These are phyloP conservation scores for Datisca glomerata DNA, from an alignment of 306 rosid species.

Conservation along the genomic window DNA sequence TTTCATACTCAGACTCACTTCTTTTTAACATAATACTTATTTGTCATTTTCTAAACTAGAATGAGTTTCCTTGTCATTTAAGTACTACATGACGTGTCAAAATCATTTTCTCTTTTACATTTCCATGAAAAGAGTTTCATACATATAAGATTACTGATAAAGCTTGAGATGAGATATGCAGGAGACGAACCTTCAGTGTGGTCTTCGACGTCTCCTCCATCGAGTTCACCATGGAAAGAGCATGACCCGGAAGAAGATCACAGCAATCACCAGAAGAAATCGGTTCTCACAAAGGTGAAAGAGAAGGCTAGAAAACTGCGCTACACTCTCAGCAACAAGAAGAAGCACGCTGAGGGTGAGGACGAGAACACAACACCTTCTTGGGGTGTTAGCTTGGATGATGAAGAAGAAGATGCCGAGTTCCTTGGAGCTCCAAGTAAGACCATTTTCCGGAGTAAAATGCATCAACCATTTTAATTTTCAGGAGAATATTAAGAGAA, in stretches of 20 bases:
- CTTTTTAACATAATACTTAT: no score
- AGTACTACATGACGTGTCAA: no score
- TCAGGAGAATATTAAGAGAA: no score
- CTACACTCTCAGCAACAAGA: slow-evolving; percentile 63
- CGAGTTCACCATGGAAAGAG: slow-evolving; percentile 23
- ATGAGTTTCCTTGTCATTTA: no score
- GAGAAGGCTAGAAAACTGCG: slow-evolving; percentile 80
- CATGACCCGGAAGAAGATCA: slow-evolving; percentile 50
- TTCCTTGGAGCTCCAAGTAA: slow-evolving; percentile 76
- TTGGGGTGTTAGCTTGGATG: slow-evolving; percentile 26
- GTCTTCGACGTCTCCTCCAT: slow-evolving; percentile 15
- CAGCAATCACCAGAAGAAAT: slow-evolving; percentile 63
- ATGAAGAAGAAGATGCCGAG: slow-evolving; percentile 36
- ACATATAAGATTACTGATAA: no score
- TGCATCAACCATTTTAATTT: no score
- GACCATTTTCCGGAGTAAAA: no score
- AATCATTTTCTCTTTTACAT: no score
- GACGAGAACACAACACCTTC: slow-evolving; percentile 31
- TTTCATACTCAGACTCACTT: no score
- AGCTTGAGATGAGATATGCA: slow-evolving; percentile 14
- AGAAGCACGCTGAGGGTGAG: slow-evolving; percentile 26
- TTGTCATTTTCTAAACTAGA: no score
- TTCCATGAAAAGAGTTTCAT: no score
- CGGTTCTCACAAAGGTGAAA: slow-evolving; percentile 75
- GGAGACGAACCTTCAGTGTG: slow-evolving; percentile 31